A percentile compares a stretch with the other conserved stretches of the same genome.
These are phyloP conservation scores for Suhomyces anneliseae DNA, from an alignment of 1,139 yeast species.

Conservation along the genomic window DNA sequence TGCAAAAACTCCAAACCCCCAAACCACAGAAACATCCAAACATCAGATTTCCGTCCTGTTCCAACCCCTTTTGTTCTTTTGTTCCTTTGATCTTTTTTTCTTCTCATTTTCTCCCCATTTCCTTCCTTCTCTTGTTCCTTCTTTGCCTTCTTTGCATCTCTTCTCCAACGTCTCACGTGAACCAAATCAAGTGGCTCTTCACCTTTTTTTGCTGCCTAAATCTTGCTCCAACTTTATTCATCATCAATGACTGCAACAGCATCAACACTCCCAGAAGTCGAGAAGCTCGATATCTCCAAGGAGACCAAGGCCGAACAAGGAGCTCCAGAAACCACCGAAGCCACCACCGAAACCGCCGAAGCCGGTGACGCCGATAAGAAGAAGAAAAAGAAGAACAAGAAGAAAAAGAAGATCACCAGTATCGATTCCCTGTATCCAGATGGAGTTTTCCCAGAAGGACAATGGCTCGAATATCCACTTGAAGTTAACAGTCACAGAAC, in stretches of 20 bases:
- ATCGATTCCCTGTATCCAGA: slow-evolving; percentile 70
- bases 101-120: no score
- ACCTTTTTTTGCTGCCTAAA: background rate
- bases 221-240: background rate
- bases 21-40: no score
- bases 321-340: slow-evolving; percentile 1
- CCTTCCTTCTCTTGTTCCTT: no score
- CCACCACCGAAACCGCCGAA: slow-evolving; percentile 36
- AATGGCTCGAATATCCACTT: slow-evolving; percentile 72
- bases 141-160: no score
- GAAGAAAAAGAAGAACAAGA: slow-evolving; percentile 37
- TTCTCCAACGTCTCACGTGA: no score
- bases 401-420: slow-evolving; percentile 52
- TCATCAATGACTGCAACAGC: background rate
- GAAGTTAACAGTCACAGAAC: slow-evolving; percentile 76
- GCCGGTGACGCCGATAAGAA: slow-evolving; percentile 8
- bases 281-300: slow-evolving; percentile 8
- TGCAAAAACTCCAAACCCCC: no score
- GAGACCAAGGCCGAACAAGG: background rate
- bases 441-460: slow-evolving; percentile 83
- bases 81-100: no score
- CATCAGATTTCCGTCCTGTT: no score
- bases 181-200: no score
- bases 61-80: no score
- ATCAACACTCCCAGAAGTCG: slow-evolving; percentile 3